Evolutionary conservation across 2,329 filamentous ascomycete species (phyloP).

Genomic region (Fusarium zealandicum): DNA sequence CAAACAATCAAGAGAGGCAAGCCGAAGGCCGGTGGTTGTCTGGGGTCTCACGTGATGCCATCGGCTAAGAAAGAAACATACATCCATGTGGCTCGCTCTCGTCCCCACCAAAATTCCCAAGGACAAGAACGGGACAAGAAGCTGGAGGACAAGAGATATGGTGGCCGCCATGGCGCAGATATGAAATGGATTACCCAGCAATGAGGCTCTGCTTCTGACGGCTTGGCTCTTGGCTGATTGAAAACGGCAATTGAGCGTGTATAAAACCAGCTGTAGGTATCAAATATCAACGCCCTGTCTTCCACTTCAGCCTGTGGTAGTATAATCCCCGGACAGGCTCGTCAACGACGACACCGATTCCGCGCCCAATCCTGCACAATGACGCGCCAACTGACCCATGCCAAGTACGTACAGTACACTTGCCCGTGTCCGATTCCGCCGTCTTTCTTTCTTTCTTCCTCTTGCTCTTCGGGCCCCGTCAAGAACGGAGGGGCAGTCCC

Average conservation of each 20-base stretch:
- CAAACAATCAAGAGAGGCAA: slow-evolving; percentile 16
- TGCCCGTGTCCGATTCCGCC: neutral
- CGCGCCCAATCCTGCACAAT: slow-evolving; percentile 1
- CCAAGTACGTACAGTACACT: slow-evolving; percentile 1
- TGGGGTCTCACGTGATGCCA: slow-evolving; percentile 3
- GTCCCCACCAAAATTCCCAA: neutral
- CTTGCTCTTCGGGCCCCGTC: slow-evolving; percentile 11
- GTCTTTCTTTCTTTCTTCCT: neutral
- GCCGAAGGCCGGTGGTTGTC: neutral
- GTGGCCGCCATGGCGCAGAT: slow-evolving; percentile 3
- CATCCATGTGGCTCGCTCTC: slow-evolving; percentile 3
- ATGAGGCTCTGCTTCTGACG: slow-evolving; percentile 29
- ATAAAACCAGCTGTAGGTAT: neutral
- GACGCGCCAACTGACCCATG: slow-evolving; percentile 16
- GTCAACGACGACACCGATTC: neutral
- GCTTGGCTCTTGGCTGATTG: slow-evolving; percentile 4
- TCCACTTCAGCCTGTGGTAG: neutral
- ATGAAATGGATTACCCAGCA: slow-evolving; percentile 6
- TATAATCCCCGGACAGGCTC: neutral
- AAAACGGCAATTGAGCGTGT: neutral
- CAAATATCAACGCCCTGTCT: neutral
- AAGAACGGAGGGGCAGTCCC: slow-evolving; percentile 14
- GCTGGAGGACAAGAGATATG: no score
- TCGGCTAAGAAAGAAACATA: neutral
- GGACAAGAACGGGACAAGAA: slow-evolving; percentile 6